These are phyloP conservation scores for Naganishia friedmannii DNA, from an alignment of 768 basidiomycete species.

Conservation along the genomic window DNA sequence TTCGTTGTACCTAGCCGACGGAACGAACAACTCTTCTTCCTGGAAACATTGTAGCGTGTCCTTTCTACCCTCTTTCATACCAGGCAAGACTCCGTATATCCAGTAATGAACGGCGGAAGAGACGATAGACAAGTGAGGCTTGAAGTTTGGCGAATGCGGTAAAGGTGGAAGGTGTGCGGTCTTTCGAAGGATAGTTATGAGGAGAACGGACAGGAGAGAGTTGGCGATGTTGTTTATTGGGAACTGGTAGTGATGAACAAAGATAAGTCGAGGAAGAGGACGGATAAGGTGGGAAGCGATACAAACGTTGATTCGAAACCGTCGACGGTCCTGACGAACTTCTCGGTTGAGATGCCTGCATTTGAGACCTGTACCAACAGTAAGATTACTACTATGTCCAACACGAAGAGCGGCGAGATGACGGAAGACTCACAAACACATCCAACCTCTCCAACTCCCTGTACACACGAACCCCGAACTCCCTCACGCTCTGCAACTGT, in stretches of 20 bases:
- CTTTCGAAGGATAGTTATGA: constrained; percentile 29
- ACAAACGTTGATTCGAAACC: constrained; percentile 31
- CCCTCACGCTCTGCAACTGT: constrained; percentile 30
- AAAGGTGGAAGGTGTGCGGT: constrained; percentile 28
- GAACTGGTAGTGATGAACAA: constrained; percentile 5
- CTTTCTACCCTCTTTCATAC: constrained; percentile 16
- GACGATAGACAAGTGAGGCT: constrained; percentile 30
- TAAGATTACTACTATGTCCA: too few species aligned
- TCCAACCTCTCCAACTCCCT: constrained; percentile 35
- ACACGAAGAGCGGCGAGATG: too few species aligned
- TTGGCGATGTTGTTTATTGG: constrained; percentile 36
- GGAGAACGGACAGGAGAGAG: constrained; percentile 34
- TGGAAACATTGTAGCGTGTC: constrained; percentile 20
- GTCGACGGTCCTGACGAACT: constrained; percentile 22
- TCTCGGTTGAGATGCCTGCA: constrained; percentile 24
- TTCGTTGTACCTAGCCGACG: constrained; percentile 9
- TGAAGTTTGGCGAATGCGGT: constrained; percentile 11
- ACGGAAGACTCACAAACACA: constrained; percentile 27
- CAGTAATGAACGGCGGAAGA: constrained; percentile 26
- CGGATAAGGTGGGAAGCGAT: too few species aligned
- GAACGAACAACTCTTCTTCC: constrained; percentile 19
- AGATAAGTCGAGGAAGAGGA: too few species aligned
- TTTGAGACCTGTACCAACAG: constrained; percentile 26
- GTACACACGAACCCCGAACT: constrained; percentile 29
- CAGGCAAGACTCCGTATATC: constrained; percentile 21